A percentile compares a stretch with the other conserved stretches of the same genome.
These are phyloP conservation scores for Verticillium isaacii DNA, from an alignment of 2,329 filamentous ascomycete species.

Conservation along the genomic window DNA sequence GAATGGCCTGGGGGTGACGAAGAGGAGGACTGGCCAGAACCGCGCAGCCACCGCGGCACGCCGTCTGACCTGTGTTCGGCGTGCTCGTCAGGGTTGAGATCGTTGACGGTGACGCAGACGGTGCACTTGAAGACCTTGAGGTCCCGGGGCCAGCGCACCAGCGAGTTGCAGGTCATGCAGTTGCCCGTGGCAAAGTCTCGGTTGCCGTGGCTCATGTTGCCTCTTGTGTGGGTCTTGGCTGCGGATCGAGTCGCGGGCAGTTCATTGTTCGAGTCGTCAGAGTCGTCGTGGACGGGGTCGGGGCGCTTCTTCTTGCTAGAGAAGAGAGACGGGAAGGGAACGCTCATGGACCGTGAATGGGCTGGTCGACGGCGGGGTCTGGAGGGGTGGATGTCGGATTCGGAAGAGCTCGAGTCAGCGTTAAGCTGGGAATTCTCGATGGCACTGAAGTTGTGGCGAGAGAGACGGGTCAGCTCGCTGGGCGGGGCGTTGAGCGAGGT, in stretches of 20 bases:
- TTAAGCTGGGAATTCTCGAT: constrained; percentile 16
- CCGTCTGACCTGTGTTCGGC: constrained; percentile 3
- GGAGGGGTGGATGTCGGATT: constrained; percentile 31
- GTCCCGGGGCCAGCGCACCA: constrained; percentile 72
- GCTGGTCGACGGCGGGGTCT: constrained; percentile 15
- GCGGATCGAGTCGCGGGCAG: constrained; percentile 11
- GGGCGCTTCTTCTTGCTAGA: constrained; percentile 53
- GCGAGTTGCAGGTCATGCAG: constrained; percentile 82
- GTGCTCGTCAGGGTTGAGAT: constrained; percentile 39
- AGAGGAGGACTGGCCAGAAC: constrained; percentile 3
- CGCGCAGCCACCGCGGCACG: constrained; percentile 12
- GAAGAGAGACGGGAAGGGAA: constrained; percentile 73
- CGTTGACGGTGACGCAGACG: constrained; percentile 80
- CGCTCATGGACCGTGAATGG: constrained; percentile 69
- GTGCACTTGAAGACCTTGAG: constrained; percentile 75
- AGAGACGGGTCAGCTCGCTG: constrained; percentile 13
- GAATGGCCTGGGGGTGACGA: constrained; percentile 7
- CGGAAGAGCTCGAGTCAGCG: constrained; percentile 39
- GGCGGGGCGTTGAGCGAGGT: constrained; percentile 21
- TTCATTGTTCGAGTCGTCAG: constrained; percentile 21
- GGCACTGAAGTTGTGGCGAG: constrained; percentile 14
- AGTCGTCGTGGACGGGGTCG: constrained; percentile 24
- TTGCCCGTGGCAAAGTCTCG: constrained; percentile 64
- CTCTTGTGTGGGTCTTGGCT: constrained; percentile 24
- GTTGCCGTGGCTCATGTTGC: constrained; percentile 26